Percentiles rank a stretch among this genome's conserved stretches.
Conservation (phyloP, 257 asterid genomes). For the Eucommia ulmoides region DNA sequence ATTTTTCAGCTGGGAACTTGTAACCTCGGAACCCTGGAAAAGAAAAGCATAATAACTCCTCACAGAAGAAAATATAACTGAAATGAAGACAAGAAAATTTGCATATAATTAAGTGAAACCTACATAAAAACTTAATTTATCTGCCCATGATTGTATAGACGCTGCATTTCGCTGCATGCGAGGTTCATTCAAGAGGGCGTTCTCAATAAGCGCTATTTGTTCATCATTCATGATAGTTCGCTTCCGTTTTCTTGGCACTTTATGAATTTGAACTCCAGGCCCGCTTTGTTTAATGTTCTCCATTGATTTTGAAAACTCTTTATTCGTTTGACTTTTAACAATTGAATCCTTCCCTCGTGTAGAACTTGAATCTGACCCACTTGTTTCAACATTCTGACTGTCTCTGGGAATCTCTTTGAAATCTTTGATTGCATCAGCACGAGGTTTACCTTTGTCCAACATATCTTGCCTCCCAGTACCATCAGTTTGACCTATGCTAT, state of each 20-base stretch:
- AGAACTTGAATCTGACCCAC: constrained; percentile 81
- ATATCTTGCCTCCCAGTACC: constrained; percentile 27
- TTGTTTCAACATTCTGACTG: constrained; percentile 43
- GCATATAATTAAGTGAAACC: too few relatives aligned
- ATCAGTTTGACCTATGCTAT: constrained; percentile 22
- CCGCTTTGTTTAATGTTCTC: constrained; percentile 37
- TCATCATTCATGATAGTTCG: constrained; percentile 83
- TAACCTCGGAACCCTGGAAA: constrained; percentile 89
- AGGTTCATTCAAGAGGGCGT: constrained; percentile 71
- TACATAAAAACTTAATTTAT: constrained; percentile 61
- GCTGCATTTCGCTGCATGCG: constrained; percentile 80
- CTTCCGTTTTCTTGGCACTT: constrained; percentile 79
- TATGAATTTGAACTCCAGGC: constrained; percentile 44
- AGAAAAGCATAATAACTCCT: constrained; percentile 8
- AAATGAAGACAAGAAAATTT: neutral
- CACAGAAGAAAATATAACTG: neutral
- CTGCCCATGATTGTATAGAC: constrained; percentile 58
- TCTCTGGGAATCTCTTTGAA: constrained; percentile 37
- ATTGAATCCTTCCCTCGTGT: constrained; percentile 43
- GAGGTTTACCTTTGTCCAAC: constrained; percentile 26
- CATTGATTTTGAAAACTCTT: constrained; percentile 6
- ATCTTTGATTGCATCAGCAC: constrained; percentile 14
- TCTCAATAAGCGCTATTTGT: constrained; percentile 67
- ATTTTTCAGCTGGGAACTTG: constrained; percentile 84
- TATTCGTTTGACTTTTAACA: constrained; percentile 28